Evolutionary conservation across 257 asterid genomes (phyloP).

Genomic region (Plantago elongata): DNA sequence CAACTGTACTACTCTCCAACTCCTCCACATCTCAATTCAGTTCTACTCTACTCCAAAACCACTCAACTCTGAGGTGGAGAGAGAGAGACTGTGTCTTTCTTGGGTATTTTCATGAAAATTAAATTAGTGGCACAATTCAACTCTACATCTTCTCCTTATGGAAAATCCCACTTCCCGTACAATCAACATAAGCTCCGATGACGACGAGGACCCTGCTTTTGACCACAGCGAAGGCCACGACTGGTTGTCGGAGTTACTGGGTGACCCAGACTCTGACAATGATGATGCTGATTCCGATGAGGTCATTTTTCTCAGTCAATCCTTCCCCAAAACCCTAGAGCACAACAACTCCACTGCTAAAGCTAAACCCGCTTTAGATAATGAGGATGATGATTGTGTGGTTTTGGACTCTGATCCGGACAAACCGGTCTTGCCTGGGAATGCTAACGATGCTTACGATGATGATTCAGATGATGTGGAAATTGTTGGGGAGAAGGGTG

Average conservation of each 20-base stretch:
- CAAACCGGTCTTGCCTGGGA: conserved; percentile 28
- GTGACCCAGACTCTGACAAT: conserved; percentile 31
- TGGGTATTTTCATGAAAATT: no score
- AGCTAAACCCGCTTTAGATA: conserved; percentile 26
- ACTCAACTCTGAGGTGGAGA: no score
- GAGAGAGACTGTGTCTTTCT: no score
- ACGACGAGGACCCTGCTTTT: no score
- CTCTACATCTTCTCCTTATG: no score
- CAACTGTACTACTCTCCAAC: no score
- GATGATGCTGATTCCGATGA: conserved; percentile 48
- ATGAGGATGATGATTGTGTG: conserved; percentile 70
- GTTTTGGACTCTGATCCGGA: conserved; percentile 73
- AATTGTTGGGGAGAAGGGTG: conserved; percentile 78
- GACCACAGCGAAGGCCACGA: conserved; percentile 35
- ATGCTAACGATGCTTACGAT: conserved; percentile 15
- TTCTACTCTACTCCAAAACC: no score
- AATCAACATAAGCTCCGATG: no score
- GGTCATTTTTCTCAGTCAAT: conserved; percentile 42
- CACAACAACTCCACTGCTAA: conserved; percentile 19
- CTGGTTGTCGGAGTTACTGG: conserved; percentile 52
- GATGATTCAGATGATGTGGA: conserved; percentile 63
- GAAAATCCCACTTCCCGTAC: no score
- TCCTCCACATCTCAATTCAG: no score
- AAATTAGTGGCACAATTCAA: no score
- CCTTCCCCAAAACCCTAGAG: conserved; percentile 25